phyloP scores from a whole-genome alignment of 1,284 basidiomycete genomes.

The Entoloma clypeatum region DNA sequence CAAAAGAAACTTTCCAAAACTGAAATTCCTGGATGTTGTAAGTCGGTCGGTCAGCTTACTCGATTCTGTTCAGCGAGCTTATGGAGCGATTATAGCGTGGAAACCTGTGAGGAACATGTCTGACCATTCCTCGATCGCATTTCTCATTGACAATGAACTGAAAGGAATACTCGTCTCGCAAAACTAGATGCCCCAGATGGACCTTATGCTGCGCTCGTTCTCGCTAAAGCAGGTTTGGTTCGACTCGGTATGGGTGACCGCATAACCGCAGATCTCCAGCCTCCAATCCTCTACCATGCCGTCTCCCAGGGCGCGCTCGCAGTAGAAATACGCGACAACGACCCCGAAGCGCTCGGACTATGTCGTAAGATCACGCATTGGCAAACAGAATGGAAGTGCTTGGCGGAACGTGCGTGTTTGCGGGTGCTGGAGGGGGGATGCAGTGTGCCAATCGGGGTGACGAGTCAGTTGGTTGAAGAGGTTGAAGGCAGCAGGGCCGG shows the following conservation, averaged over 20 bases:
- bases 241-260: slow-evolving; percentile 78
- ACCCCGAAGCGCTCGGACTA: slow-evolving; percentile 57
- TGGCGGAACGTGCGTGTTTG: slow-evolving; percentile 85
- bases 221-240: slow-evolving; percentile 92
- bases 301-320: slow-evolving; percentile 94
- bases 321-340: slow-evolving; percentile 81
- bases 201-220: slow-evolving; percentile 87
- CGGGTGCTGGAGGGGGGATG: slow-evolving; percentile 93
- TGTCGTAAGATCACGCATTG: slow-evolving; percentile 71
- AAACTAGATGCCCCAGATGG: slow-evolving; percentile 88
- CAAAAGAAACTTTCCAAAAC: slow-evolving; percentile 71
- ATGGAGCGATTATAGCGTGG: slow-evolving; percentile 52
- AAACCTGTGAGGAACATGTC: slow-evolving; percentile 58
- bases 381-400: slow-evolving; percentile 71
- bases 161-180: slow-evolving; percentile 81
- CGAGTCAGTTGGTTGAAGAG: slow-evolving; percentile 47
- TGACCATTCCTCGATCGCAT: slow-evolving; percentile 1
- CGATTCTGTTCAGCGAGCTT: slow-evolving; percentile 11
- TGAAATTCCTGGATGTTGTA: slow-evolving; percentile 89
- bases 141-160: slow-evolving; percentile 7
- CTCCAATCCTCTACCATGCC: slow-evolving; percentile 81
- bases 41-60: slow-evolving; percentile 32
- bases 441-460: slow-evolving; percentile 93
- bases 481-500: slow-evolving; percentile 25
- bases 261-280: slow-evolving; percentile 72